Evolutionary conservation across 2,329 filamentous ascomycete genomes (phyloP), one percentile per base, ranked within the genome.

Genomic region (Penicillium sp.): DNA sequence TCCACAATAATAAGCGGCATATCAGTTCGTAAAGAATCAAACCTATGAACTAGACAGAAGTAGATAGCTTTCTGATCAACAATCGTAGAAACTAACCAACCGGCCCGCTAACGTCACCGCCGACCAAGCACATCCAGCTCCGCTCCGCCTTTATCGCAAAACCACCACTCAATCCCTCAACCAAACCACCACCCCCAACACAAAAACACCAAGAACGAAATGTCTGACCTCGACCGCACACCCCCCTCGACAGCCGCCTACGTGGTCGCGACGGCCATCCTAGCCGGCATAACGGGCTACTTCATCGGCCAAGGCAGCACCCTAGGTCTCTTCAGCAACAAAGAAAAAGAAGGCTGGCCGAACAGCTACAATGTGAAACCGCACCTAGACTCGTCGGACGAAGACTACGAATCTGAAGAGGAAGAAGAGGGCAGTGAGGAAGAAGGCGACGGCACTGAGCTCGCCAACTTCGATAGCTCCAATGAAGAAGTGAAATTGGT

Each of bases 401-500:
- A 72, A 49, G 68, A 72, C 48, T 67, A 63, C 6, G 65, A 66
- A 2, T 64, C 73, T 41, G 82, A 86, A 61, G 81, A 82, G 59
- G 82, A 82, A 1, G 70, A 81, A 53, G 84, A 83, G 57, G 84
- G 85, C 38, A 69, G n/a, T n/a, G n/a, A n/a, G n/a, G n/a, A n/a
- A n/a, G n/a, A n/a, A n/a, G n/a, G n/a, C n/a, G n/a, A 72, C 46
- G 70, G 66, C 22, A 66, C 69, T 13, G 72, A 77, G 59, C 61
- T 76, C 61, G 73, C 67, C 54, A 71, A 65, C 53, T 73, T 73
- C 63, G 70, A 72, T 61, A 73, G 68, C 8, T 82, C 79, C 53
- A 67, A 65, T 12, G 90, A 96, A 70, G 90, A 96, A 69, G 95
- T 91, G 75, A 97, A 97, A 73, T 76, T 97, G 51, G 88, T 96